Base-by-base conservation (phyloP, 176 grass and related monocot genomes). In the Paspalum notatum region DNA sequence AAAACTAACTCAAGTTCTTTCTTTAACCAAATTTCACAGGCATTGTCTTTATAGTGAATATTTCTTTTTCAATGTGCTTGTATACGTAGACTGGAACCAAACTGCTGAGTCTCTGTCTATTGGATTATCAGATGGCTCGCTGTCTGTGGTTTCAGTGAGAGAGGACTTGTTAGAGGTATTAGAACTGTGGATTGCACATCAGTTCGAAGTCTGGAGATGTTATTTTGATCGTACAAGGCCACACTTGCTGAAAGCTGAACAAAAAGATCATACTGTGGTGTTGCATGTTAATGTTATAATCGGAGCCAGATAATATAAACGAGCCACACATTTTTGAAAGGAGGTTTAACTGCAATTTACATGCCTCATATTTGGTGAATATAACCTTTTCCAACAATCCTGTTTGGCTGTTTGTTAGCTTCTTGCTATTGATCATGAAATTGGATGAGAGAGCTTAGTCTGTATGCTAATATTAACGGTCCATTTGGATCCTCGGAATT, bases 11-110 rank as follows among this genome's bases (percentile, higher is more conserved):
- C 26, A 81, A 27, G 50, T 77, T n/a, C 37, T 72, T 64, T 66
- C 42, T 48, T 0, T 66, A 46, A 79, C 46, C 62, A 70, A 82
- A 87, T 84, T 67, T 12, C 13, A 77, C 84, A 97, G 94, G 81
- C 14, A 41, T 73, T 66, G 38, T 52, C 59, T 82, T 97, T 58
- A 94, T 43, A 18, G 87, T 72, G 76, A 72, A 92, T 14, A 60
- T 97, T 87, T 89, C 85, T 87, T 92, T 89, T 49, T 86, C 91
- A 39, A 97, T 97, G 95, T 97, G 95, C 69, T 86, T 97, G 52
- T 97, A n/a, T n/a, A 85, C 75, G 85, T 91, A 16, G 95, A 97
- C 39, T 97, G 95, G 95, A 85, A 84, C 64, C 49, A 63, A 84
- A 80, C 42, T 67, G 75, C 74, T 0, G 77, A 85, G 16, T 84